A percentile compares a stretch with the other conserved stretches of the same genome.
Evolutionary conservation across 495 filamentous ascomycete species (phyloP).

Genomic region (Entonaema liquescens): DNA sequence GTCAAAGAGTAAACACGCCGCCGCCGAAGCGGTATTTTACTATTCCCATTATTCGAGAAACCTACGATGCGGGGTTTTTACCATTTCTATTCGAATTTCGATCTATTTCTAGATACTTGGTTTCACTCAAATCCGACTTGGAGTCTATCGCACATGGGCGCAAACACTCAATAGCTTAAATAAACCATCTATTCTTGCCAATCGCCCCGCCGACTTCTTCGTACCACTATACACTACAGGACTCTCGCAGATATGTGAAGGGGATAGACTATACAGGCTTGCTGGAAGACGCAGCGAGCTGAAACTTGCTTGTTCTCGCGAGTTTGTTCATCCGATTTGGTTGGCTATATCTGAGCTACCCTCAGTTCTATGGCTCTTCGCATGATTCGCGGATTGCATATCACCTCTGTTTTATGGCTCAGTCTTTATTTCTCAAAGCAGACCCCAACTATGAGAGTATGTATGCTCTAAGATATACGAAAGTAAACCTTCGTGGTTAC

Average conservation of each 20-base stretch:
- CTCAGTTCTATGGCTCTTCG: background rate
- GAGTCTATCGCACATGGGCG: background rate
- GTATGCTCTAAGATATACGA: background rate
- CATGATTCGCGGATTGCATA: background rate
- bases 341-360: background rate
- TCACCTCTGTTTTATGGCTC: background rate
- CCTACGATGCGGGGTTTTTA: background rate
- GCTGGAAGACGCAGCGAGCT: background rate
- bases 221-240: background rate
- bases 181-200: background rate
- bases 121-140: background rate
- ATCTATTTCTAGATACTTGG: background rate
- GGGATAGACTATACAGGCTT: background rate
- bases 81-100: background rate
- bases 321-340: background rate
- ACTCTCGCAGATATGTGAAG: background rate
- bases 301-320: background rate
- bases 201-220: background rate
- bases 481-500: background rate
- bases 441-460: background rate
- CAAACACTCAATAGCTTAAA: background rate
- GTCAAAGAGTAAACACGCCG: background rate
- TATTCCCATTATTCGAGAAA: background rate
- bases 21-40: background rate
- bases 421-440: background rate